Evolutionary conservation across 805 yeast genomes (phyloP), one percentile per base, ranked within the genome.

Genomic region (Kluyveromyces starmeri): DNA sequence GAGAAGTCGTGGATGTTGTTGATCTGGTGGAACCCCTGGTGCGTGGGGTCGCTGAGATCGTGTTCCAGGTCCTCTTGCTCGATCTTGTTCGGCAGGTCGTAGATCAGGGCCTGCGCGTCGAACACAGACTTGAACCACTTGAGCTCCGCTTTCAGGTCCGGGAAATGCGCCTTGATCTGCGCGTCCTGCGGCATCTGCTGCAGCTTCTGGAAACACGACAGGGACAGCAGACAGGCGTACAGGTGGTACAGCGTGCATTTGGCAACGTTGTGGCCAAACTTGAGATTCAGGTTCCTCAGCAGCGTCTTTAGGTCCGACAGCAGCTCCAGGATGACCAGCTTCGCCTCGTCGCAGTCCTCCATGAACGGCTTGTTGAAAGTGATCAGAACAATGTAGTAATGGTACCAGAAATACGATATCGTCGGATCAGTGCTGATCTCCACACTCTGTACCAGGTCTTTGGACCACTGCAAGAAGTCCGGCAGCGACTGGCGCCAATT

Each of bases 291-390:
- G 28, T 51, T 55, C 10, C 46, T 39, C 28, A 57, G 48, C 28
- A 57, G 27, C 3, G 47, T 49, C 28, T 46, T 42, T 20, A 58
- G 40, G 26, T 58, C 61, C 15, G 46, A 51, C 3, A 58, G 34
- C 2, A 52, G 45, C 28, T 54, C 60, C 15, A 45, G 34, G 0
- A 57, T 53, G 7, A 58, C 55, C 5, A 29, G 34, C 29, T 46
- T 44, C 2, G 59, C 47, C 28, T 47, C 56, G 7, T 40, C 47
- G 23, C 51, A 46, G 20, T 58, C 61, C 23, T 71, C 75, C 26
- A 74, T 65, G 44, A 75, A 75, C 2, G 80, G 81, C 27, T 77
- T 60, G 46, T 75, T 75, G 34, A 75, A 63, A 37, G 81, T 74
- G n/a, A 76, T 56, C 12, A 70, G 52, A 2, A 73, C 67, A 28